phyloP scores from a whole-genome alignment of 495 filamentous ascomycete species.

The Aspergillus coremiiformis region DNA sequence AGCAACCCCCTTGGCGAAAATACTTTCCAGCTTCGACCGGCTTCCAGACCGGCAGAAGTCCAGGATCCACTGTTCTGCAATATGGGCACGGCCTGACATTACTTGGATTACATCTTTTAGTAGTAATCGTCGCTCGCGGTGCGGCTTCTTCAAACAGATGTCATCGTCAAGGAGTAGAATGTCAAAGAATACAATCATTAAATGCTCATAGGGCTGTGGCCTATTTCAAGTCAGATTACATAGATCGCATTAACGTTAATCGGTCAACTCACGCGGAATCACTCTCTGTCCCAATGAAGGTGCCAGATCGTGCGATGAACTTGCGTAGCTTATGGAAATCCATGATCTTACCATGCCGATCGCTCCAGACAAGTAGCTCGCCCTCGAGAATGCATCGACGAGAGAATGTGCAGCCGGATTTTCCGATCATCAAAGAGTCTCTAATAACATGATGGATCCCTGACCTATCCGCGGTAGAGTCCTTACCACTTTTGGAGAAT shows the following conservation, averaged over 20 bases:
- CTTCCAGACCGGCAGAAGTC: conserved; percentile 46
- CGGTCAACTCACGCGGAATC: conserved; percentile 57
- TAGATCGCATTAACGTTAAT: background rate
- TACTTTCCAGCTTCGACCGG: conserved; percentile 44
- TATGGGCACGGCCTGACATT: conserved; percentile 50
- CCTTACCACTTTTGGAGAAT: conserved; percentile 87
- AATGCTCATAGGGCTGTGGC: conserved; percentile 60
- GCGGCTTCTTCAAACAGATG: conserved; percentile 51
- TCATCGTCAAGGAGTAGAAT: conserved; percentile 64
- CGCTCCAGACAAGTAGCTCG: conserved; percentile 71
- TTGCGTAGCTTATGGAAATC: conserved; percentile 76
- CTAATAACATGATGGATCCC: conserved; percentile 48
- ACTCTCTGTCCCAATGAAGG: conserved; percentile 54
- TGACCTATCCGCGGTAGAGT: conserved; percentile 65
- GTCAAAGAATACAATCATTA: conserved; percentile 83
- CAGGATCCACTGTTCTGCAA: conserved; percentile 55
- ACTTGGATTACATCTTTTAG: conserved; percentile 51
- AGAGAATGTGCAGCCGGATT: conserved; percentile 48
- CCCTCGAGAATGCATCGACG: conserved; percentile 70
- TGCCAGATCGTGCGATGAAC: conserved; percentile 67
- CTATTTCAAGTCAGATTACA: conserved; percentile 25
- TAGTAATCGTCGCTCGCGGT: conserved; percentile 52
- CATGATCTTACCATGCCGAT: conserved; percentile 50
- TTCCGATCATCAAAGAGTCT: conserved; percentile 51
- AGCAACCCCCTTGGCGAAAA: conserved; percentile 59